These are phyloP conservation scores for Rhododendron williamsianum DNA, from an alignment of 148 eudicot species.

Conservation along the genomic window DNA sequence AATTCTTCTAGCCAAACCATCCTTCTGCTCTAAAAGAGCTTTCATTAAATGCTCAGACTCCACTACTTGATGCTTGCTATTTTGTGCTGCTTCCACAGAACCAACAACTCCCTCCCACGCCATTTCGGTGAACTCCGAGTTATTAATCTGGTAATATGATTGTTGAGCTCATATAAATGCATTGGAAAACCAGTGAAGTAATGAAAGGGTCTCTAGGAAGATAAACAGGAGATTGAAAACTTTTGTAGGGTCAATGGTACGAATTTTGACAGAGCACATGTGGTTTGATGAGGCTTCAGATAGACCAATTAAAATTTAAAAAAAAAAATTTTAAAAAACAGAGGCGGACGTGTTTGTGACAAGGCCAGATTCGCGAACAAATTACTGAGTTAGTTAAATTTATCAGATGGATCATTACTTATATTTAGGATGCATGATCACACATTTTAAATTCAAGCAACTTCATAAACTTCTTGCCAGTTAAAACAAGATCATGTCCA, in stretches of 20 bases:
- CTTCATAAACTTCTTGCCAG: not conserved
- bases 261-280: not conserved
- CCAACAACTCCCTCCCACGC: constrained; percentile 95
- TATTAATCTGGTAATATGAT: constrained; percentile 46
- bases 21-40: constrained; percentile 90
- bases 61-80: constrained; percentile 77
- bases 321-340: not conserved
- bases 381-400: not conserved
- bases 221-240: not conserved
- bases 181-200: not conserved
- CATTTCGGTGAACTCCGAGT: constrained; percentile 90
- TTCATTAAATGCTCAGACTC: constrained; percentile 96
- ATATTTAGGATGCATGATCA: not conserved
- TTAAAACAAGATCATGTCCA: not conserved
- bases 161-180: constrained; percentile 5
- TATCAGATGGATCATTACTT: not conserved
- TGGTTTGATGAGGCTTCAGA: not conserved
- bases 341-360: not conserved
- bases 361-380: not conserved
- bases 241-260: not conserved
- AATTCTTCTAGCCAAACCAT: constrained; percentile 89
- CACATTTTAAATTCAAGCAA: not conserved
- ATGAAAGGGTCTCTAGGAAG: not conserved
- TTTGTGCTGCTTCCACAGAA: constrained; percentile 79
- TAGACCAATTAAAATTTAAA: not conserved